These are phyloP conservation scores for Eimeria acervulina DNA, from an alignment of 169 alveolate species.

Conservation along the genomic window DNA sequence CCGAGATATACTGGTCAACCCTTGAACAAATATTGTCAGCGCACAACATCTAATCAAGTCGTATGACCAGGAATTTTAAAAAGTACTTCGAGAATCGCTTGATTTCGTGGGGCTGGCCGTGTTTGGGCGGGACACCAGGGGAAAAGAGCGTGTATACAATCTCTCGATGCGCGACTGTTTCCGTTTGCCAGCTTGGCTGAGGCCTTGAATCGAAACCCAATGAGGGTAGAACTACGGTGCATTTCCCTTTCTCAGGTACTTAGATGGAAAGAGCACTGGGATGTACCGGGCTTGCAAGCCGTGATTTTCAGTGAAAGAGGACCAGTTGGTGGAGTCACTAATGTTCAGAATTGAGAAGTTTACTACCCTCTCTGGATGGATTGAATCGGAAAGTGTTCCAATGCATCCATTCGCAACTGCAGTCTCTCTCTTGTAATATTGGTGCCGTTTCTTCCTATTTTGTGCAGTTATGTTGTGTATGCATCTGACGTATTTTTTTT, in stretches of 20 bases:
- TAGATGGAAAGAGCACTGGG: background rate
- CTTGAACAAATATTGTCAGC: background rate
- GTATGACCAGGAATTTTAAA: background rate
- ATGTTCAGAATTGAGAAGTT: background rate
- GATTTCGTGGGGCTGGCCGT: background rate
- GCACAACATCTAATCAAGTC: background rate
- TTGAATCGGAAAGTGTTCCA: background rate
- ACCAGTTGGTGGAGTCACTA: background rate
- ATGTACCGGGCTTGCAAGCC: background rate
- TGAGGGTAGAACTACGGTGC: background rate
- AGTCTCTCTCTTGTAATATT: background rate
- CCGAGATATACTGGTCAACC: background rate
- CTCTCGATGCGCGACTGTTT: background rate
- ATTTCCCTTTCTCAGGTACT: background rate
- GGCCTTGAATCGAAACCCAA: background rate
- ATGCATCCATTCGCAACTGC: background rate
- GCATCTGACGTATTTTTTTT: background rate
- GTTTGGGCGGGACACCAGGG: background rate
- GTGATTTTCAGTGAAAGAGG: background rate
- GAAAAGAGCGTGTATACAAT: background rate
- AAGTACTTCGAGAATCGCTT: background rate
- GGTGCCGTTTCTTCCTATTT: background rate
- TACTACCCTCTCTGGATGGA: background rate
- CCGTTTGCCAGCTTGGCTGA: background rate
- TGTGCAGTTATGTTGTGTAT: background rate